Evolutionary conservation across 805 yeast species (phyloP).

Genomic region (Yarrowia keelungensis): DNA sequence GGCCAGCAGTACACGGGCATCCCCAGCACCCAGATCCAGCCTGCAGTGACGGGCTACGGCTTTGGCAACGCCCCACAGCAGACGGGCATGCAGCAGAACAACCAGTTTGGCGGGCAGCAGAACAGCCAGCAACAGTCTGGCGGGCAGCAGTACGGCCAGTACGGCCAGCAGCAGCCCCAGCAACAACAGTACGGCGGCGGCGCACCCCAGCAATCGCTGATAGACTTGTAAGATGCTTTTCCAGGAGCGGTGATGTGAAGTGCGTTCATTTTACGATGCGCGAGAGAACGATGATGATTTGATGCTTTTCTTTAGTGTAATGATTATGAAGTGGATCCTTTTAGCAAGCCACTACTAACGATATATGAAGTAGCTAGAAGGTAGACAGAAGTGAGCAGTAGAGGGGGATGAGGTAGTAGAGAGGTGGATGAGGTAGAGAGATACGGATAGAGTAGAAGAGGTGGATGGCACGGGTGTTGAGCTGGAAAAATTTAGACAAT

Average conservation of each 20-base stretch:
- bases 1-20: constrained; percentile 77
- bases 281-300: constrained; percentile 12
- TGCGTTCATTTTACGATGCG: no score
- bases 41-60: constrained; percentile 92
- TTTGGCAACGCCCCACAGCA: constrained; percentile 75
- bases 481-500: no score
- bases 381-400: no score
- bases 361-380: background rate
- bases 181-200: constrained; percentile 36
- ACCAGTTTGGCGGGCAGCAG: constrained; percentile 41
- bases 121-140: constrained; percentile 41
- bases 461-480: no score
- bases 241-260: background rate
- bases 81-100: constrained; percentile 40
- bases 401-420: background rate
- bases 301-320: constrained; percentile 38
- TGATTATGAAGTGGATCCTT: constrained; percentile 34
- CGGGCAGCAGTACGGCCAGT: constrained; percentile 40
- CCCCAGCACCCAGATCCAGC: constrained; percentile 67
- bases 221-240: constrained; percentile 30
- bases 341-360: constrained; percentile 20
- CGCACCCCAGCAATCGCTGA: constrained; percentile 37
- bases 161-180: constrained; percentile 40
- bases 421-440: background rate
- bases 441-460: no score